Base-by-base conservation (phyloP, 2,329 filamentous ascomycete genomes). In the Aureobasidium sp. region DNA sequence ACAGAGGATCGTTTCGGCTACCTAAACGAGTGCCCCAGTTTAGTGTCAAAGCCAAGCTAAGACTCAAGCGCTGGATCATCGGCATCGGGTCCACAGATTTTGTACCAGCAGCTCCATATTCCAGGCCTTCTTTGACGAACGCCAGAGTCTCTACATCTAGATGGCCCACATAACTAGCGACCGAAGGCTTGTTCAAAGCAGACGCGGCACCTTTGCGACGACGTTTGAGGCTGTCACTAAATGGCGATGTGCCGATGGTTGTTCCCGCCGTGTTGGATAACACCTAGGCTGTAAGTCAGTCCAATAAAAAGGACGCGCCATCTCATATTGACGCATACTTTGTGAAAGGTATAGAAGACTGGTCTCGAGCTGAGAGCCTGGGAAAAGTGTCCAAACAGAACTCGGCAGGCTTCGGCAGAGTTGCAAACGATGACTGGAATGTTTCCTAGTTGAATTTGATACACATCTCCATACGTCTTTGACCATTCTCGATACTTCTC, bases 191-290 rank as follows among this genome's bases (percentile, higher is more conserved):
- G 70, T 88, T 88, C 20, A 88, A 75, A 1, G 86, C 85, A 3
- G 83, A 83, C 0, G 85, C 85, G 1, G 85, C 85, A 17, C 84
- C 85, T 71, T 88, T 88, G 63, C 85, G 78, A 37, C 85, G 77
- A 5, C 84, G 77, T 70, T 87, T 88, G 32, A 87, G 72, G 0
- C 82, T 85, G 3, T 88, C 85, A 60, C 81, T 84, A 69, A 86
- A 88, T 0, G 86, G 86, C 0, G 83, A 85, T 0, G 86, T 88
- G 0, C 86, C 86, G 62, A 88, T 87, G 0, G 86, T 88, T 0
- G 85, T 87, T 6, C 85, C 85, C 0, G 84, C 82, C 0, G 85
- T 87, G 47, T 86, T 84, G 2, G 83, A 86, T 1, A 87, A 76
- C 2, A 87, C 81, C 82, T 84, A 39, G 4, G 7, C 34, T 10